Evolutionary conservation across 2,329 filamentous ascomycete species (phyloP).

Genomic region (Alternaria triticimaculans): DNA sequence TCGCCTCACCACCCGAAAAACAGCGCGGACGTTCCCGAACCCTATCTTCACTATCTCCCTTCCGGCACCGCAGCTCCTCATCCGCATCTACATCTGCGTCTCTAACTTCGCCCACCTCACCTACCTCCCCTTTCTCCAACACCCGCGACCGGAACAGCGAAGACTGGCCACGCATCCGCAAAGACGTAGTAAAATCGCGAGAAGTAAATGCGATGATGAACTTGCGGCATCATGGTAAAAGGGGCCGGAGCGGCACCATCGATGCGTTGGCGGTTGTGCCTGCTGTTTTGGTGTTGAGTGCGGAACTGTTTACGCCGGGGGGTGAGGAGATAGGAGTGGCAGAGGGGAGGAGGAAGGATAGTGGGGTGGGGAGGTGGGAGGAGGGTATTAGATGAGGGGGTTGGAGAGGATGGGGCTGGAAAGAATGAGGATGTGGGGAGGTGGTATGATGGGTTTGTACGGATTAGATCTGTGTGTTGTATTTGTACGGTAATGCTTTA

Average conservation of each 20-base stretch:
- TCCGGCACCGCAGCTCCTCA: slow-evolving; percentile 29
- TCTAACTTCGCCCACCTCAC: slow-evolving; percentile 10
- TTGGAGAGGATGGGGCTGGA: neutral
- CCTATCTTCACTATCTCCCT: slow-evolving; percentile 32
- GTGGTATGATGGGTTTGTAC: neutral
- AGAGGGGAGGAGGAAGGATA: slow-evolving; percentile 15
- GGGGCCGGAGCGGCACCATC: slow-evolving; percentile 30
- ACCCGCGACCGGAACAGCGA: slow-evolving; percentile 6
- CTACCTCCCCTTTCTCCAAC: neutral
- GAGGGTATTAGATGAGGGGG: slow-evolving; percentile 22
- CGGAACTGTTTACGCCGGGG: slow-evolving; percentile 46
- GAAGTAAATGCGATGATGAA: slow-evolving; percentile 37
- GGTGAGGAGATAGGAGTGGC: slow-evolving; percentile 1
- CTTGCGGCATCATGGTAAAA: slow-evolving; percentile 24
- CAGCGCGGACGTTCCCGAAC: slow-evolving; percentile 28
- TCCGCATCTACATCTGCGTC: slow-evolving; percentile 17
- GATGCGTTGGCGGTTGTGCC: slow-evolving; percentile 47
- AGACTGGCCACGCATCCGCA: slow-evolving; percentile 31
- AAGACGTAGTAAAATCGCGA: slow-evolving; percentile 25
- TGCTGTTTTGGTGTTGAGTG: slow-evolving; percentile 42
- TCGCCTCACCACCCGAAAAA: neutral
- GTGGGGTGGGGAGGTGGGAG: slow-evolving; percentile 33
- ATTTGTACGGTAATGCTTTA: neutral
- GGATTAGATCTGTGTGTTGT: neutral
- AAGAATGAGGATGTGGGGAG: neutral